Conservation (phyloP, 495 filamentous ascomycete species). For the Talaromyces stipitatus region DNA sequence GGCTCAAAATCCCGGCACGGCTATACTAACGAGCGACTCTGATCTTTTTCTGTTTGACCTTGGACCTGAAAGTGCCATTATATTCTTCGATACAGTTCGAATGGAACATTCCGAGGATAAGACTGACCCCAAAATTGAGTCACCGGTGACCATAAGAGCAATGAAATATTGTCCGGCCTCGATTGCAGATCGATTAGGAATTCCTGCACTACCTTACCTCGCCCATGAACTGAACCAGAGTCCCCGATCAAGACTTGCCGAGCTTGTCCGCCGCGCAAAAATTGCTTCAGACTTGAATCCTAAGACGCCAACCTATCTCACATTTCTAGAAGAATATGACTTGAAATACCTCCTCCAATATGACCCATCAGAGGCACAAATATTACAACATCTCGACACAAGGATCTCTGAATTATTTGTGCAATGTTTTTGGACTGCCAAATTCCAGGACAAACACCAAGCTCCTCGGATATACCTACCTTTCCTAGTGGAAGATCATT, state of each 20-base stretch:
- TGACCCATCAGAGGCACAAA: neutral
- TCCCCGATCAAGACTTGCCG: slow-evolving; percentile 17
- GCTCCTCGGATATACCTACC: slow-evolving; percentile 48
- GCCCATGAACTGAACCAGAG: slow-evolving; percentile 25
- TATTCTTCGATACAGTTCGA: slow-evolving; percentile 48
- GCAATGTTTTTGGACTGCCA: slow-evolving; percentile 17
- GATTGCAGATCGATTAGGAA: slow-evolving; percentile 31
- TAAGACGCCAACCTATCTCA: slow-evolving; percentile 19
- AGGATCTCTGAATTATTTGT: slow-evolving; percentile 30
- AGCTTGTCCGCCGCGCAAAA: slow-evolving; percentile 26
- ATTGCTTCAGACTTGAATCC: slow-evolving; percentile 1
- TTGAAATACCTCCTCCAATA: slow-evolving; percentile 4
- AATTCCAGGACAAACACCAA: slow-evolving; percentile 1
- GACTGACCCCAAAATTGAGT: slow-evolving; percentile 6
- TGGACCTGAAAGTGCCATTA: slow-evolving; percentile 46
- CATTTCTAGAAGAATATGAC: slow-evolving; percentile 39
- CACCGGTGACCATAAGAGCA: slow-evolving; percentile 21
- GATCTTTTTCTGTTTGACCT: slow-evolving; percentile 66
- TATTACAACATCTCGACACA: slow-evolving; percentile 17
- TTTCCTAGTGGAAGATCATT: slow-evolving; percentile 48
- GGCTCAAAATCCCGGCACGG: slow-evolving; percentile 34
- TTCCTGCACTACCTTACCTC: slow-evolving; percentile 22
- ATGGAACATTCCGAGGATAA: slow-evolving; percentile 11
- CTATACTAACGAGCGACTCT: slow-evolving; percentile 62
- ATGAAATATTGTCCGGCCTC: slow-evolving; percentile 24